A percentile compares a stretch with the other conserved stretches of the same genome.
Conservation (phyloP, 768 basidiomycete species). For the Agrocybe pediades region DNA sequence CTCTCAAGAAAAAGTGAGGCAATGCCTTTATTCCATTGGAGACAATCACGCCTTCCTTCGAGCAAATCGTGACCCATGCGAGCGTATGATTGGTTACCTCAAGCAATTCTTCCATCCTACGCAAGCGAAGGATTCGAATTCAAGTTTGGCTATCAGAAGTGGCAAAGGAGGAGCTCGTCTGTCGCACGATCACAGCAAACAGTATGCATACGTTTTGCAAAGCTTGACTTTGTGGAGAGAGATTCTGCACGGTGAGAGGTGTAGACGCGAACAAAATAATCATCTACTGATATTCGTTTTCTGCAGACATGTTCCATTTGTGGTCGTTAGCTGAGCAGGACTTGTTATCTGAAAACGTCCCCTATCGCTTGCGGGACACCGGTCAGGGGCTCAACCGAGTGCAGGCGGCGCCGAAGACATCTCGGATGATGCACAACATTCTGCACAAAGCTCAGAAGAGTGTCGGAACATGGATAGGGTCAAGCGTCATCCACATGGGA, state of each 20-base stretch:
- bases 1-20: conserved; percentile 65
- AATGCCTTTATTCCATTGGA: conserved; percentile 86
- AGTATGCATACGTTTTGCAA: conserved; percentile 85
- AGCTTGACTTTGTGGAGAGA: conserved; percentile 87
- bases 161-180: conserved; percentile 80
- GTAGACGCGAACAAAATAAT: background rate
- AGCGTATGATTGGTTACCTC: conserved; percentile 77
- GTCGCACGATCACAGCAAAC: conserved; percentile 83
- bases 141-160: conserved; percentile 77
- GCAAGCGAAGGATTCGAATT: conserved; percentile 61
- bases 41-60: conserved; percentile 90
- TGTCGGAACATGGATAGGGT: conserved; percentile 84
- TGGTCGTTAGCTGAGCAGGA: conserved; percentile 85
- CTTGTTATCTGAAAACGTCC: conserved; percentile 69
- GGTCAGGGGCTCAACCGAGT: conserved; percentile 92
- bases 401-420: conserved; percentile 83
- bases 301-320: conserved; percentile 82
- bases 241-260: conserved; percentile 74
- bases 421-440: conserved; percentile 89
- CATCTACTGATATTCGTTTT: background rate
- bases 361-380: conserved; percentile 84
- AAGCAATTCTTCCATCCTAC: conserved; percentile 80
- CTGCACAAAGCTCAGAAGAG: conserved; percentile 81
- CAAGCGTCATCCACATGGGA: conserved; percentile 88
- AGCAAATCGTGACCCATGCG: conserved; percentile 86